Evolutionary conservation across 139 green algal genomes (phyloP).

Genomic region (Mychonastes homosphaera): DNA sequence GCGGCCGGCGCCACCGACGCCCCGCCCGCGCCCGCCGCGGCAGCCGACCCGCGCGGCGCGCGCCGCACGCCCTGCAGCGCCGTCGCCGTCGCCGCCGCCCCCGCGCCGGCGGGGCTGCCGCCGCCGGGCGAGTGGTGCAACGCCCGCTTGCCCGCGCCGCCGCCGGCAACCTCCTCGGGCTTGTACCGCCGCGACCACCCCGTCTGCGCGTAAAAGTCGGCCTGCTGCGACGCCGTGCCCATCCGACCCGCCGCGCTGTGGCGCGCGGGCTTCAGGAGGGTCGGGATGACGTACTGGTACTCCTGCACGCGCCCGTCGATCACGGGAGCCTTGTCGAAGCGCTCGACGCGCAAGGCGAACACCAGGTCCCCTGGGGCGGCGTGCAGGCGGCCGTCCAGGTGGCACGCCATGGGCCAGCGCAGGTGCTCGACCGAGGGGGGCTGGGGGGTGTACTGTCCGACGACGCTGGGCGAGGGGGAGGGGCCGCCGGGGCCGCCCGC

Average conservation of each 20-base stretch:
- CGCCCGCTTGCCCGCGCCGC: no score
- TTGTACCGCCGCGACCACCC: no score
- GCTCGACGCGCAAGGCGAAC: not conserved
- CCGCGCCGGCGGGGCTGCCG: no score
- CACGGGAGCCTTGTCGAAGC: not conserved
- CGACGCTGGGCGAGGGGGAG: not conserved
- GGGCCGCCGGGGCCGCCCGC: not conserved
- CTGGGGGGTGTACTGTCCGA: constrained; percentile 4
- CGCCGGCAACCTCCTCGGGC: no score
- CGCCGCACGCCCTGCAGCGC: no score
- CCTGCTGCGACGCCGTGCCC: no score
- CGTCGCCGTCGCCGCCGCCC: no score
- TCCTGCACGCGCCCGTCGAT: not conserved
- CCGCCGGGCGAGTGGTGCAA: no score
- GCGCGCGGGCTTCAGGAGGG: not conserved
- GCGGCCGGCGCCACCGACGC: no score
- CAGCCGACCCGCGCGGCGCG: no score
- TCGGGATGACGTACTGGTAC: not conserved
- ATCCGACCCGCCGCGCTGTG: constrained; percentile 3
- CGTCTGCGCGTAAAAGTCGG: no score
- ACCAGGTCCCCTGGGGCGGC: not conserved
- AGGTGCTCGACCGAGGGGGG: not conserved
- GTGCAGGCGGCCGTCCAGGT: not conserved
- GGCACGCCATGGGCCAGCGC: not conserved
- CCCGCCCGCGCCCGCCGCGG: no score